Conservation (phyloP, 2,329 filamentous ascomycete genomes). For the Blumeriella jaapii region DNA sequence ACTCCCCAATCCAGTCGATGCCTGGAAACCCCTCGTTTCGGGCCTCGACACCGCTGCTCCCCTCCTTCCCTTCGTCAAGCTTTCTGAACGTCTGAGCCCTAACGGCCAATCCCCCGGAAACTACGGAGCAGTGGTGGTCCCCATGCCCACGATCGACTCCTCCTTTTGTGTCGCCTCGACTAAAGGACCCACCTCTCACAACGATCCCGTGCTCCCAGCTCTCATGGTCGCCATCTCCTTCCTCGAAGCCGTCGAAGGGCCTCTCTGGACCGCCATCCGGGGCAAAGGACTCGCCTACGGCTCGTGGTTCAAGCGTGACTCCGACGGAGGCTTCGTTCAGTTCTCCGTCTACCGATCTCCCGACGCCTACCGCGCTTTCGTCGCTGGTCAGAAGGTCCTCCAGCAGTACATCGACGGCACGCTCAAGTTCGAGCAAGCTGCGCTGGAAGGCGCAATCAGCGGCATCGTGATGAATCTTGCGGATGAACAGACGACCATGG, state of each 20-base stretch:
- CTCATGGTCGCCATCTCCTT: conserved; percentile 83
- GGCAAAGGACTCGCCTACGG: conserved; percentile 92
- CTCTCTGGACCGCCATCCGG: conserved; percentile 85
- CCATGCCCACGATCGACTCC: conserved; percentile 86
- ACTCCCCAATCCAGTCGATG: conserved; percentile 61
- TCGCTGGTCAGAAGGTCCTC: conserved; percentile 64
- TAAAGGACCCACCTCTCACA: conserved; percentile 62
- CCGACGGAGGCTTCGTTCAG: conserved; percentile 69
- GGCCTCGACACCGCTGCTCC: conserved; percentile 33
- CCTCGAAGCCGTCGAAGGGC: conserved; percentile 86
- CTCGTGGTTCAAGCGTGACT: conserved; percentile 63
- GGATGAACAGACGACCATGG: conserved; percentile 79
- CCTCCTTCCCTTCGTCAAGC: conserved; percentile 59
- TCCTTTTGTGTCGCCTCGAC: conserved; percentile 74
- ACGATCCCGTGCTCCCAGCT: conserved; percentile 68
- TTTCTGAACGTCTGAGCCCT: conserved; percentile 58
- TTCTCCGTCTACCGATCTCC: conserved; percentile 87
- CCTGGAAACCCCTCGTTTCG: conserved; percentile 56
- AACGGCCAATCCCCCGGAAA: conserved; percentile 66
- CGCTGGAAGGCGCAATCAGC: conserved; percentile 78
- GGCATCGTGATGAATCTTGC: conserved; percentile 79
- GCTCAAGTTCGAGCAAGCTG: conserved; percentile 54
- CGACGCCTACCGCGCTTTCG: conserved; percentile 76
- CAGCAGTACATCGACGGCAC: conserved; percentile 61
- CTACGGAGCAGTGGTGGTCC: conserved; percentile 65